These are phyloP conservation scores for Crithidia mellificae DNA, from an alignment of 208 protist species.

Conservation along the genomic window DNA sequence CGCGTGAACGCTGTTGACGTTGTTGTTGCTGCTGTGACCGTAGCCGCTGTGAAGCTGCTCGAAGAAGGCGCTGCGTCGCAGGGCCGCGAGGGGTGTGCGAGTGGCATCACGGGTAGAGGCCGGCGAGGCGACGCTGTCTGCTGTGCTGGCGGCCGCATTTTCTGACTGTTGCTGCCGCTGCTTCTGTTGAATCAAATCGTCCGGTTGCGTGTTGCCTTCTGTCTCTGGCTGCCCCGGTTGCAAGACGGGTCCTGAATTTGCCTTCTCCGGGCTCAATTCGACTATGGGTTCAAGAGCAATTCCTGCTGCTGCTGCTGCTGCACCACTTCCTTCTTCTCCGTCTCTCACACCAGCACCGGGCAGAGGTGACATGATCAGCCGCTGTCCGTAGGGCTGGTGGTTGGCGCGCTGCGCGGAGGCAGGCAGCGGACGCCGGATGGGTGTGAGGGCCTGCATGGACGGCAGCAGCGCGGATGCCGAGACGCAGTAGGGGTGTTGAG, in stretches of 20 bases:
- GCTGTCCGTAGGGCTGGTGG: slow-evolving; percentile 5
- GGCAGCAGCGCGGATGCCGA: slow-evolving; percentile 20
- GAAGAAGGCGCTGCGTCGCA: slow-evolving; percentile 28
- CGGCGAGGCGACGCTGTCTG: not conserved
- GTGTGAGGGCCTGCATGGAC: slow-evolving; percentile 12
- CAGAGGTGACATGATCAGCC: not conserved
- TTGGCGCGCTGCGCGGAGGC: not conserved
- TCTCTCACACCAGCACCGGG: no score
- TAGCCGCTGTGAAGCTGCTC: slow-evolving; percentile 6
- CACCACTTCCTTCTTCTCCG: no score
- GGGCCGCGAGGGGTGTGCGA: slow-evolving; percentile 1
- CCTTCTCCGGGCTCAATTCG: not conserved
- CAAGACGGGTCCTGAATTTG: not conserved
- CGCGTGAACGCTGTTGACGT: not conserved
- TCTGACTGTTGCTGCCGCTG: not conserved
- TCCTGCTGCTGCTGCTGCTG: no score
- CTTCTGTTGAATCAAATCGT: not conserved
- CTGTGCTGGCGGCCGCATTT: not conserved
- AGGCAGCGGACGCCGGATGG: not conserved
- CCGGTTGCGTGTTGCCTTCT: no score
- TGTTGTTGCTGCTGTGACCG: not conserved
- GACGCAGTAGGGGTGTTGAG: slow-evolving; percentile 31
- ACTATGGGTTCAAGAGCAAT: not conserved
- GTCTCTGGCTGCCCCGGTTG: not conserved
- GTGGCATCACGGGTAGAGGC: not conserved